Conservation (phyloP, 1,284 basidiomycete genomes). For the Ustilago nuda region DNA sequence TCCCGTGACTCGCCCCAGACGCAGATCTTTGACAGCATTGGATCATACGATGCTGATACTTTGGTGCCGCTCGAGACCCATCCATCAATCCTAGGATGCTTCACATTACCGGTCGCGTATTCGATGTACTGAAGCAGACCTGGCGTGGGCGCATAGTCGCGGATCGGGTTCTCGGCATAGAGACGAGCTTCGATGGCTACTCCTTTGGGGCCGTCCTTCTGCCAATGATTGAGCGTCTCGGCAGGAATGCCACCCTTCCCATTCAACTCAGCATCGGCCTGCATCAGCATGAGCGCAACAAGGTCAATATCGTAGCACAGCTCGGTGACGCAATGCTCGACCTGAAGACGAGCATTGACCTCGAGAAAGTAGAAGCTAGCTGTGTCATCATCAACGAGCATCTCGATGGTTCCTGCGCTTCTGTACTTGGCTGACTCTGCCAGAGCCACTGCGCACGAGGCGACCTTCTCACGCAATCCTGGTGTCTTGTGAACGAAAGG, state of each 20-base stretch:
- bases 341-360: constrained; percentile 80
- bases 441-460: constrained; percentile 73
- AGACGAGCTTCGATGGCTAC: constrained; percentile 76
- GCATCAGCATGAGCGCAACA: constrained; percentile 75
- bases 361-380: constrained; percentile 79
- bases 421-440: constrained; percentile 74
- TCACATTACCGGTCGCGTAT: constrained; percentile 14
- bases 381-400: constrained; percentile 75
- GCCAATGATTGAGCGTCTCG: constrained; percentile 60
- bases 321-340: constrained; percentile 79
- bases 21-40: constrained; percentile 73
- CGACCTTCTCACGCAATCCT: constrained; percentile 70
- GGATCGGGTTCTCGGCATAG: constrained; percentile 77
- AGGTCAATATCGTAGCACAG: constrained; percentile 31
- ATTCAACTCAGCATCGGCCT: constrained; percentile 69
- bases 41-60: constrained; percentile 75
- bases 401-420: constrained; percentile 79
- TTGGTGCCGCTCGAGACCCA: constrained; percentile 73
- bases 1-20: constrained; percentile 70
- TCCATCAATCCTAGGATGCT: constrained; percentile 74
- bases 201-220: constrained; percentile 64
- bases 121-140: constrained; percentile 74
- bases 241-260: constrained; percentile 70
- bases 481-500: constrained; percentile 71
- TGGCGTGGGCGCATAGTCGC: constrained; percentile 75